Percentiles rank a stretch among this genome's conserved stretches.
Evolutionary conservation across 2,329 filamentous ascomycete species (phyloP).

Genomic region (Sarocladium oryzae): DNA sequence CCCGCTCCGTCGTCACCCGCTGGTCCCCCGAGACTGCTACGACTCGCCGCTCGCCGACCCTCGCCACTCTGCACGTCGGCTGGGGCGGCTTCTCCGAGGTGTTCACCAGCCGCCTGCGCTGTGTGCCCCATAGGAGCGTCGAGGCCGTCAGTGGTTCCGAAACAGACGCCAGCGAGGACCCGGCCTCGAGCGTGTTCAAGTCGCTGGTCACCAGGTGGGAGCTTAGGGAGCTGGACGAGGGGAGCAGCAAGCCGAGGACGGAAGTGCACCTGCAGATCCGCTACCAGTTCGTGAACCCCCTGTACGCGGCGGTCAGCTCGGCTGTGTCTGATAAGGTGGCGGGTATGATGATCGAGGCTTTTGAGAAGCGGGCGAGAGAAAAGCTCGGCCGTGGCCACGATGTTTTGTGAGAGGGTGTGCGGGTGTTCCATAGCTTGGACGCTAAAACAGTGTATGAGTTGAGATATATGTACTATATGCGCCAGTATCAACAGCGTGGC

Average conservation of each 20-base stretch:
- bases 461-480: background rate
- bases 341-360: slow-evolving; percentile 84
- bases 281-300: slow-evolving; percentile 82
- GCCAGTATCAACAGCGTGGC: background rate
- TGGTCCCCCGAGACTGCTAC: slow-evolving; percentile 53
- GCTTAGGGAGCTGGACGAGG: slow-evolving; percentile 37
- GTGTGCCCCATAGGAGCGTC: slow-evolving; percentile 64
- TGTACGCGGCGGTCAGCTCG: slow-evolving; percentile 76
- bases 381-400: slow-evolving; percentile 15
- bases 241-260: slow-evolving; percentile 36
- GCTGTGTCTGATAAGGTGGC: slow-evolving; percentile 81
- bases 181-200: slow-evolving; percentile 50
- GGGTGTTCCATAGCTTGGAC: too few relatives aligned
- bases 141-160: slow-evolving; percentile 67
- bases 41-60: slow-evolving; percentile 55
- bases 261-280: slow-evolving; percentile 70
- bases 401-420: background rate
- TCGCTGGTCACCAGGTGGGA: slow-evolving; percentile 66
- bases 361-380: slow-evolving; percentile 70
- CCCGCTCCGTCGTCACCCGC: slow-evolving; percentile 66
- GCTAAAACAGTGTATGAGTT: too few relatives aligned
- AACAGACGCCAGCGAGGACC: slow-evolving; percentile 26
- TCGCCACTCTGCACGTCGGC: slow-evolving; percentile 75
- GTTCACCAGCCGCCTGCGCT: slow-evolving; percentile 75
- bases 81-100: slow-evolving; percentile 79